These are phyloP conservation scores for Solanum chiquidenum DNA, from an alignment of 257 asterid genomes.

Conservation along the genomic window DNA sequence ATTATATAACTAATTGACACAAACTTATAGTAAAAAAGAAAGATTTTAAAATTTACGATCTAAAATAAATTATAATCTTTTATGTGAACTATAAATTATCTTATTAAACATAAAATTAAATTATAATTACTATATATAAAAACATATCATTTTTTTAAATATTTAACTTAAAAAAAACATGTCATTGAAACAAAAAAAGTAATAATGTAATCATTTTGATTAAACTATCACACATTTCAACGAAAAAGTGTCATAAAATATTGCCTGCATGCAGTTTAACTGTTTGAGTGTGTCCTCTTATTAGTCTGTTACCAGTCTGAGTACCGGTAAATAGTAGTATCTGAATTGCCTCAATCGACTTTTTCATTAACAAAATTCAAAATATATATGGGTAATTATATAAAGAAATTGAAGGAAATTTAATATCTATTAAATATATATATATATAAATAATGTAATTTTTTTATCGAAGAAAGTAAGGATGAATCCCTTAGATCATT, in stretches of 20 bases:
- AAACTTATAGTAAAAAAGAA: background rate
- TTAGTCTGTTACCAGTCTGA: background rate
- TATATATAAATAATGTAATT: no score
- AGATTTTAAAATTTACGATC: background rate
- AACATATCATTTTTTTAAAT: background rate
- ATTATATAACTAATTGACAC: background rate
- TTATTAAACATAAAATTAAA: background rate
- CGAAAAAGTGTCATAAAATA: background rate
- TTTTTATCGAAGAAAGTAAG: no score
- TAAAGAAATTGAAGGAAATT: rapidly evolving
- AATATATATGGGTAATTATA: background rate
- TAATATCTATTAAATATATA: background rate
- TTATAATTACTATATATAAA: background rate
- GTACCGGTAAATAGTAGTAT: background rate
- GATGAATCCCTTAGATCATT: no score
- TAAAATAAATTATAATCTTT: background rate
- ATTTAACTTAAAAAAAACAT: no score
- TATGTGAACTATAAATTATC: background rate
- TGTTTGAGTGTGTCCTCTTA: background rate
- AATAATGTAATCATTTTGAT: background rate
- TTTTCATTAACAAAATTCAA: background rate
- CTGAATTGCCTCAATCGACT: background rate
- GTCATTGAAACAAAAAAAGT: no score
- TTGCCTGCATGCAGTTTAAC: background rate
- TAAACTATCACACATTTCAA: background rate